Conservation (phyloP, 2,329 filamentous ascomycete genomes). For the Epichloe gansuensis region DNA sequence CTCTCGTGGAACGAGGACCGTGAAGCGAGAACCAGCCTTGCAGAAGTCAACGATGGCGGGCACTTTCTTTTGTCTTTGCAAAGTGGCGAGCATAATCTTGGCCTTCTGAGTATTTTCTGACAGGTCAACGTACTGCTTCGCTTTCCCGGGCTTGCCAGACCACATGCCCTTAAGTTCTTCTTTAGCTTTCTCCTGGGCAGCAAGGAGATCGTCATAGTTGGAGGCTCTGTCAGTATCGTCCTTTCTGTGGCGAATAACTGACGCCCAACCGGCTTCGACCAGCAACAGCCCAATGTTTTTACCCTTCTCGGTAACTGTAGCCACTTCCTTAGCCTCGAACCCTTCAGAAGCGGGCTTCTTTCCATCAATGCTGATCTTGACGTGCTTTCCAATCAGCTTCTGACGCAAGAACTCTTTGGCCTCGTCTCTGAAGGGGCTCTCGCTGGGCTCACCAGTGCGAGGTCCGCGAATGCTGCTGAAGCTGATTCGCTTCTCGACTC, state of each 20-base stretch:
- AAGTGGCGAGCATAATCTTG: slow-evolving; percentile 77
- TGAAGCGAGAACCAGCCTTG: slow-evolving; percentile 93
- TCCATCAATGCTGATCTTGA: slow-evolving; percentile 78
- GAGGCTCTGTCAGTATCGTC: slow-evolving; percentile 89
- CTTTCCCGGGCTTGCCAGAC: slow-evolving; percentile 76
- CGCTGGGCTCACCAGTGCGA: slow-evolving; percentile 74
- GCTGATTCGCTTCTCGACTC: slow-evolving; percentile 77
- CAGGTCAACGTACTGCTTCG: slow-evolving; percentile 74
- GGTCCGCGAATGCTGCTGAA: slow-evolving; percentile 89
- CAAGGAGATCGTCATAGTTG: slow-evolving; percentile 81
- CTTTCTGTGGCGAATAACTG: slow-evolving; percentile 87
- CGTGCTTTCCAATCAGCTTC: slow-evolving; percentile 89
- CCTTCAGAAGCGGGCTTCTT: slow-evolving; percentile 80
- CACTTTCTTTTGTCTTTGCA: slow-evolving; percentile 84
- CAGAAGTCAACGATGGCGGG: slow-evolving; percentile 93
- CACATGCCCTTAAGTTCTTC: slow-evolving; percentile 88
- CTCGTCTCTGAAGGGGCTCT: slow-evolving; percentile 79
- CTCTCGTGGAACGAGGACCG: slow-evolving; percentile 79
- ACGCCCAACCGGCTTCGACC: slow-evolving; percentile 87
- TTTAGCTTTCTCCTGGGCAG: slow-evolving; percentile 71
- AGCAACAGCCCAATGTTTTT: slow-evolving; percentile 77
- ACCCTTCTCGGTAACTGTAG: slow-evolving; percentile 68
- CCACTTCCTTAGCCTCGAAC: slow-evolving; percentile 90
- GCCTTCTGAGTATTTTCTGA: slow-evolving; percentile 90
- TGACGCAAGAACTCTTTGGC: slow-evolving; percentile 95